Conservation (phyloP, 2,329 filamentous ascomycete genomes). For the Aspergillus hiratsukae region DNA sequence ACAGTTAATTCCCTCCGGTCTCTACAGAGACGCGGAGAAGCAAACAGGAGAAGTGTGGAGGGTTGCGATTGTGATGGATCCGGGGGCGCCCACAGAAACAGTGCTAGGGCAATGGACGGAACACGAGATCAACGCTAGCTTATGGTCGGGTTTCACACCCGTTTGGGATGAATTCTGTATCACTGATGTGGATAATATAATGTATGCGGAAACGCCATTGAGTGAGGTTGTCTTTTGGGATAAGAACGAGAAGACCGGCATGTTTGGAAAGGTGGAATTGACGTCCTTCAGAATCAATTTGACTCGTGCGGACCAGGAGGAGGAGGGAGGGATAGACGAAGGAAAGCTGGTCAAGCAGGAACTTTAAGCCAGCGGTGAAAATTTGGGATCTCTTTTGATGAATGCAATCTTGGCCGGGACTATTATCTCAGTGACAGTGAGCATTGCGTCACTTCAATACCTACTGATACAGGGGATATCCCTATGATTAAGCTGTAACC, state of each 20-base stretch:
- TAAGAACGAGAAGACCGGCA: slow-evolving; percentile 7
- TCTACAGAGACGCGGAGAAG: background rate
- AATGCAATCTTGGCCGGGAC: background rate
- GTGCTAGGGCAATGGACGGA: slow-evolving; percentile 4
- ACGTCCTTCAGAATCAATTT: slow-evolving; percentile 25
- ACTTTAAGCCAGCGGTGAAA: background rate
- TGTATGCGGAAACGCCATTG: slow-evolving; percentile 30
- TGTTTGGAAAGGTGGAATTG: slow-evolving; percentile 24
- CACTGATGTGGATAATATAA: slow-evolving; percentile 25
- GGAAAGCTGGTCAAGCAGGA: background rate
- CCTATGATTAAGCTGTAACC: no score
- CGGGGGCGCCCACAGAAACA: background rate
- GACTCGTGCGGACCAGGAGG: background rate
- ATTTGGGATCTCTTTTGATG: background rate
- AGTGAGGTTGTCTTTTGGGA: slow-evolving; percentile 37
- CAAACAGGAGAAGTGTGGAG: slow-evolving; percentile 34
- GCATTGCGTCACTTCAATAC: no score
- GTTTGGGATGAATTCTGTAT: slow-evolving; percentile 33
- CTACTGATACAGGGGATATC: no score
- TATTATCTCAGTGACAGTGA: no score
- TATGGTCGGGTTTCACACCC: background rate
- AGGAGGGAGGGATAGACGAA: background rate
- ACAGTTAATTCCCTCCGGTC: background rate
- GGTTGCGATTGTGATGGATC: slow-evolving; percentile 13
- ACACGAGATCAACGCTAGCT: background rate